Percentiles rank a stretch among this genome's conserved stretches.
Conservation (phyloP, 2,329 filamentous ascomycete species). For the Botrytis elliptica region DNA sequence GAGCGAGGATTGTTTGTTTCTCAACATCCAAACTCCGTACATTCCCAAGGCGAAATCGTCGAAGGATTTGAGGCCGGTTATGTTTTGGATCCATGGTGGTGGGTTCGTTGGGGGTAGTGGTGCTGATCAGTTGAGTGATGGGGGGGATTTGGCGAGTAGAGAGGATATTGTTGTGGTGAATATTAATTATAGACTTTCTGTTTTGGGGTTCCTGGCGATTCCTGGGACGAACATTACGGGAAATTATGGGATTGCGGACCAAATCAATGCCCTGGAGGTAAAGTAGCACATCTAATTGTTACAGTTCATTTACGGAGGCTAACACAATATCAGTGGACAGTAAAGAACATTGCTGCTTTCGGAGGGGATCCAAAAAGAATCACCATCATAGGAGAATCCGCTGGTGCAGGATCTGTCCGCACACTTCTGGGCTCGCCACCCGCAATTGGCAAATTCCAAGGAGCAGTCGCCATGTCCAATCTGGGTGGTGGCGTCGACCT, state of each 20-base stretch:
- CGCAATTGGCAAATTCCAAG: slow-evolving; percentile 48
- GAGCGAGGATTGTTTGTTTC: slow-evolving; percentile 35
- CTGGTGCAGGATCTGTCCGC: slow-evolving; percentile 51
- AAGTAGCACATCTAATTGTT: not conserved
- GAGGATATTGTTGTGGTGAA: slow-evolving; percentile 36
- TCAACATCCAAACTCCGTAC: slow-evolving; percentile 43
- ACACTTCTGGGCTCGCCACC: slow-evolving; percentile 49
- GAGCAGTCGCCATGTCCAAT: slow-evolving; percentile 51
- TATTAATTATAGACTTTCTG: slow-evolving; percentile 36
- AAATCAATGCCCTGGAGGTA: slow-evolving; percentile 48
- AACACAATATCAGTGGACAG: slow-evolving; percentile 45
- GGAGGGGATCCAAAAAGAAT: slow-evolving; percentile 49
- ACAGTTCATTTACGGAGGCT: no score
- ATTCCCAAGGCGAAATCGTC: slow-evolving; percentile 30
- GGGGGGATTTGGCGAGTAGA: slow-evolving; percentile 34
- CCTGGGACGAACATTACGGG: slow-evolving; percentile 51
- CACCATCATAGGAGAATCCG: slow-evolving; percentile 51
- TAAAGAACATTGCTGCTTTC: slow-evolving; percentile 46
- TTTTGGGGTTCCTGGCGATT: slow-evolving; percentile 45
- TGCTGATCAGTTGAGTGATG: slow-evolving; percentile 33
- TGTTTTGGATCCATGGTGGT: slow-evolving; percentile 38
- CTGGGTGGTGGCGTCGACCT: slow-evolving; percentile 51
- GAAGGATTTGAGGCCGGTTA: slow-evolving; percentile 38
- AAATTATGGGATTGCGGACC: slow-evolving; percentile 53
- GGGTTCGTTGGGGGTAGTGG: slow-evolving; percentile 39